Conservation (phyloP, 2,329 filamentous ascomycete genomes). For the Penicillium sp. region DNA sequence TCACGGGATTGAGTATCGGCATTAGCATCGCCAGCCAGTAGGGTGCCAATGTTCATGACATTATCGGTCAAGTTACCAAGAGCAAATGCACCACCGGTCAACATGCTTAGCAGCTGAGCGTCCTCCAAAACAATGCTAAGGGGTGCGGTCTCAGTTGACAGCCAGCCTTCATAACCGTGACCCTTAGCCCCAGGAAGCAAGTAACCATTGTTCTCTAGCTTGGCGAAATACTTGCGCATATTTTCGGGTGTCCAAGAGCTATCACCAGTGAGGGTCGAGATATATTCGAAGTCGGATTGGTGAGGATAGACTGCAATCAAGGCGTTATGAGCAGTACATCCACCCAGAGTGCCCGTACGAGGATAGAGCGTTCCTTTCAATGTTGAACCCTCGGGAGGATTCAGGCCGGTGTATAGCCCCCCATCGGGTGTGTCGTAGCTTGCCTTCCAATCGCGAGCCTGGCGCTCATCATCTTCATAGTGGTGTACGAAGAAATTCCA, state of each 20-base stretch:
- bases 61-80: no score
- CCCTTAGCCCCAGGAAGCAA: neutral
- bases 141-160: no score
- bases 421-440: slow-evolving; percentile 47
- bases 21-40: no score
- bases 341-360: slow-evolving; percentile 56
- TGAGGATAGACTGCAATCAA: slow-evolving; percentile 61
- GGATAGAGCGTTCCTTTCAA: slow-evolving; percentile 59
- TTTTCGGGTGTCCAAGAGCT: slow-evolving; percentile 56
- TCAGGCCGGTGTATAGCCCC: slow-evolving; percentile 52
- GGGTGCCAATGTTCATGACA: no score
- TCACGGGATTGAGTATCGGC: no score
- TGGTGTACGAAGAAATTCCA: slow-evolving; percentile 36
- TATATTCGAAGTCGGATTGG: slow-evolving; percentile 58
- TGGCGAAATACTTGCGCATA: slow-evolving; percentile 56
- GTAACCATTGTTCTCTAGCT: slow-evolving; percentile 39
- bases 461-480: slow-evolving; percentile 25
- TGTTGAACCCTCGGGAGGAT: slow-evolving; percentile 54
- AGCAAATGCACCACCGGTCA: no score
- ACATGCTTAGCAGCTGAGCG: no score
- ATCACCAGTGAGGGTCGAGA: slow-evolving; percentile 60
- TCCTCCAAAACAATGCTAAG: no score
- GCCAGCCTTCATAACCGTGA: slow-evolving; percentile 9
- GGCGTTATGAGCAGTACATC: slow-evolving; percentile 62
- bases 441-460: slow-evolving; percentile 34